Base-by-base conservation (phyloP, 1,139 yeast species). In the Blastobotrys proliferans region DNA sequence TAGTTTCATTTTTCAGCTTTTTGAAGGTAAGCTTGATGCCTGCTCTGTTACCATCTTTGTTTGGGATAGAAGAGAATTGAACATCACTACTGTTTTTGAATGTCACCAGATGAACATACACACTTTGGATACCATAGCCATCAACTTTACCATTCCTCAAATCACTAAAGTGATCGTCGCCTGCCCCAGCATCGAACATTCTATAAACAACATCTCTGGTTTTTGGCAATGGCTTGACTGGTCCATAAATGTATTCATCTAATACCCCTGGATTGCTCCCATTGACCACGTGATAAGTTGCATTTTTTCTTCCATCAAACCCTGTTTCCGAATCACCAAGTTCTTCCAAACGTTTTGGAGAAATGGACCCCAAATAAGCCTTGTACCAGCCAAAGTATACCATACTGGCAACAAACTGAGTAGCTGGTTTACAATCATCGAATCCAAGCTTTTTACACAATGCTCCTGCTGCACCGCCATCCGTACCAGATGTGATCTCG, bases 221-320 rank as follows among this genome's bases (percentile, higher is more conserved):
- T 4, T 34, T 18, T 34, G 38, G 38, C 21, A 24, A 16, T 14
- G 29, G 4, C 38, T 22, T 34, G 20, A 26, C 21, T 10, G 38
- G 38, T 6, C 38, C 38, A 6, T 14, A 24, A 9, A 34, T 21
- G 21, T 10, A 34, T 14, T 34, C 21, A 5, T 16, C 28, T 8
- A 8, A n/a, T 9, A 8, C 28, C 6, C 21, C 28, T 6, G 29
- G 6, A 13, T n/a, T 10, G n/a, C n/a, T n/a, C n/a, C n/a, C n/a
- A 5, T 34, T 18, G n/a, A 34, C 6, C 10, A 26, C n/a, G 4
- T 20, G 4, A 14, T 34, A 34, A 4, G 6, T 8, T 5, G 36
- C 20, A 16, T 31, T 20, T n/a, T n/a, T n/a, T n/a, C 20, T 6
- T n/a, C n/a, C 21, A 6, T 17, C 6, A 13, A 31, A 5, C 6